Evolutionary conservation across 2,329 filamentous ascomycete genomes (phyloP).

Genomic region (Phyllosticta capitalensis): DNA sequence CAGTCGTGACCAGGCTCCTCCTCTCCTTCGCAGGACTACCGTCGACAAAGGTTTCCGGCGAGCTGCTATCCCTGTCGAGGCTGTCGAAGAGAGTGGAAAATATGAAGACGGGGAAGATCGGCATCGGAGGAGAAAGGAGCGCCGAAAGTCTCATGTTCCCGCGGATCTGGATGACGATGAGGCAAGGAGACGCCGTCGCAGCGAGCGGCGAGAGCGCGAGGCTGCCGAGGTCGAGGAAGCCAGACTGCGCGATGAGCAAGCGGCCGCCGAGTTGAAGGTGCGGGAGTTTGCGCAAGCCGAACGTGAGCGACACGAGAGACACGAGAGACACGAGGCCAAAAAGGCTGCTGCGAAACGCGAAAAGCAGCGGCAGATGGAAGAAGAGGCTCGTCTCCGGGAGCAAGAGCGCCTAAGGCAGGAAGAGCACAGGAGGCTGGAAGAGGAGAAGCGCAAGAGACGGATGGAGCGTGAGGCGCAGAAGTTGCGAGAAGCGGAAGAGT

Average conservation of each 20-base stretch:
- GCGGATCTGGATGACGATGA: not conserved
- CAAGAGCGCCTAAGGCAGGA: not conserved
- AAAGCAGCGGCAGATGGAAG: not conserved
- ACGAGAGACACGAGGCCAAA: not conserved
- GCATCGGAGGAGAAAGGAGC: not conserved
- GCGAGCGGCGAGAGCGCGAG: not conserved
- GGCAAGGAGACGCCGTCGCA: not conserved
- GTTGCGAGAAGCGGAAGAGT: not conserved
- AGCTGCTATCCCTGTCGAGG: not conserved
- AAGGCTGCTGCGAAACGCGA: not conserved
- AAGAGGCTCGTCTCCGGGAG: not conserved
- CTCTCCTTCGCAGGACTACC: not conserved
- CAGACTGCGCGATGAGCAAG: not conserved
- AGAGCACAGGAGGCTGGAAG: not conserved
- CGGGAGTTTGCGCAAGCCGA: not conserved
- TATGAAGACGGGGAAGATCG: not conserved
- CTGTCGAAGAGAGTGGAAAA: not conserved
- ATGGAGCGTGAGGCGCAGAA: not conserved
- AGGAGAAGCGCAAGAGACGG: not conserved
- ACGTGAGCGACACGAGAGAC: not conserved
- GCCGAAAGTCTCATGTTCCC: not conserved
- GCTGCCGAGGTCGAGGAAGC: not conserved
- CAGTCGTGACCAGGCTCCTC: not conserved
- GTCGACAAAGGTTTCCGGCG: not conserved
- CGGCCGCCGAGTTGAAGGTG: constrained; percentile 20